phyloP scores from a whole-genome alignment of 2,329 filamentous ascomycete genomes.

The Clarireedia monteithiana region DNA sequence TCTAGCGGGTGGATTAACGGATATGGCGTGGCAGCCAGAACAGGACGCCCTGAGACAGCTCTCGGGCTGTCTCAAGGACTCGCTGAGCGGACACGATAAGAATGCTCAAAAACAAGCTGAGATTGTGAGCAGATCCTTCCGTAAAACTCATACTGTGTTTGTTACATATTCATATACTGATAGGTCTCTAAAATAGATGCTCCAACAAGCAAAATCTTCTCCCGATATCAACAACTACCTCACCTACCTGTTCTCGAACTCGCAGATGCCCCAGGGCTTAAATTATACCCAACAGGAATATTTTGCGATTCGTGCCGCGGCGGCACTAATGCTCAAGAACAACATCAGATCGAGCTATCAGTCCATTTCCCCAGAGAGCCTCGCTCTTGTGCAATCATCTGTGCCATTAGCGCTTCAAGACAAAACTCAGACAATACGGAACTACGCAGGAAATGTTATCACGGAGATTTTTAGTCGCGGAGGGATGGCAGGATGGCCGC shows the following conservation, averaged over 20 bases:
- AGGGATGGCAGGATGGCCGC: conserved; percentile 84
- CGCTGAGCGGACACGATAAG: conserved; percentile 76
- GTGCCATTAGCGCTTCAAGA: conserved; percentile 77
- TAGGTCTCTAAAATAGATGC: conserved; percentile 57
- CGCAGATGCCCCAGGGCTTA: conserved; percentile 53
- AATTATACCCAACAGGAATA: conserved; percentile 53
- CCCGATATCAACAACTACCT: conserved; percentile 98
- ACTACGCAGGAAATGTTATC: conserved; percentile 85
- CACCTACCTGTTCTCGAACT: conserved; percentile 76
- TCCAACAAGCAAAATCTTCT: conserved; percentile 76
- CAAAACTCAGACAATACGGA: conserved; percentile 72
- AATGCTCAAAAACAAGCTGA: conserved; percentile 83
- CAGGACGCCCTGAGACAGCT: conserved; percentile 84
- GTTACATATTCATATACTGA: conserved; percentile 3
- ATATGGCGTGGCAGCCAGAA: conserved; percentile 89
- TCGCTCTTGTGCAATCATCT: conserved; percentile 71
- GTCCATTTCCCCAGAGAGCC: conserved; percentile 63
- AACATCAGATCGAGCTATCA: conserved; percentile 72
- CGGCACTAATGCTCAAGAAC: conserved; percentile 93
- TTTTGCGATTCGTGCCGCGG: conserved; percentile 73
- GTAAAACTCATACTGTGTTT: not conserved
- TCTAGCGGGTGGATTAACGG: conserved; percentile 15
- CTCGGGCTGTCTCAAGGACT: conserved; percentile 82
- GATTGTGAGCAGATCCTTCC: conserved; percentile 49
- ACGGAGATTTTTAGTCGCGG: conserved; percentile 83